Base-by-base conservation (phyloP, 768 basidiomycete species). In the Pleurotus sapidus region DNA sequence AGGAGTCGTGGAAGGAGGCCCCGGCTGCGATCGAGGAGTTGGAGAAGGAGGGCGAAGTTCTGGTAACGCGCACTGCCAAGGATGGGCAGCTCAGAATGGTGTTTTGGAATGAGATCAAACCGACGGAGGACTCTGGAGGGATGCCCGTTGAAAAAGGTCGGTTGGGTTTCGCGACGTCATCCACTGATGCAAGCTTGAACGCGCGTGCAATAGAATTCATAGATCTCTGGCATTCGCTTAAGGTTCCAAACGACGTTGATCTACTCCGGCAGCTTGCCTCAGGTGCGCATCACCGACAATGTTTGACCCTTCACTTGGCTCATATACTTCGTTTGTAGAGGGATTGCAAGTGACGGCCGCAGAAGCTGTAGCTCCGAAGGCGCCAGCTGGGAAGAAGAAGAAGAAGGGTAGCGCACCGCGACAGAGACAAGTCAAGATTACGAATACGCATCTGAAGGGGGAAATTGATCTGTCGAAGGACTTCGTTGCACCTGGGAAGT, bases 1-100 rank as follows among this genome's bases (percentile, higher is more conserved):
- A 95, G 65, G 93, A 96, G 68, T 88, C 90, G 12, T 97, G 94
- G 93, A 89, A 91, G 63, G 90, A 91, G 62, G 90, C 93, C 0
- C 87, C 88, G 1, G 74, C 79, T 45, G 91, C 89, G 0, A 87
- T 95, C 45, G 91, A 94, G 66, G 91, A 95, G 69, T 77, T 95
- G n/a, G 92, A 93, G 68, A 83, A 89, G 65, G 89, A 91, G 63
- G 93, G 92, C 0, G 89, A 93, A 56, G 91, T 94, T 1, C 79
- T 94, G 40, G 89, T 93, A n/a, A 95, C 90, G 15, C 80, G 93
- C 46, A 91, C 91, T 0, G 73, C 82, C 48, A 95, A 93, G 67
- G 92, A 95, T 63, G 88, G 88, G 0, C 87, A 91, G 62, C 73
- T 90, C 66, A 81, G 87, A 51, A 88, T 90, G 84, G 92, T 93